Conservation (phyloP, 2,329 filamentous ascomycete species). For the Hypoxylon sp. region DNA sequence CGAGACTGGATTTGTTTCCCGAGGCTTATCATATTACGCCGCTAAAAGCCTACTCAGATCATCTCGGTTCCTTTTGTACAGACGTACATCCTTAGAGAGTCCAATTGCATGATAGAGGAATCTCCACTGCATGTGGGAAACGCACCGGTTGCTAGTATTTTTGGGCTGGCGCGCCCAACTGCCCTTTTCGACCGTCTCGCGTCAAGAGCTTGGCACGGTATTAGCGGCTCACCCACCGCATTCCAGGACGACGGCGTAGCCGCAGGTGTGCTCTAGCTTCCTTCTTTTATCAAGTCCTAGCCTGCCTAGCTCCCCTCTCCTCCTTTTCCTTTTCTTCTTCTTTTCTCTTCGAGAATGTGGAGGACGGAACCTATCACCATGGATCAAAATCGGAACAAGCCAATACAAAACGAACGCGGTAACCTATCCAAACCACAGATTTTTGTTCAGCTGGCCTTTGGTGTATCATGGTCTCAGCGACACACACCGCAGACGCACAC, state of each 20-base stretch:
- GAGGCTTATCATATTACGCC: slow-evolving; percentile 35
- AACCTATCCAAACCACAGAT: slow-evolving; percentile 59
- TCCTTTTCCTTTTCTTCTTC: not conserved
- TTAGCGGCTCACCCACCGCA: slow-evolving; percentile 31
- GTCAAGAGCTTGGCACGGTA: slow-evolving; percentile 37
- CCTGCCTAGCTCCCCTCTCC: slow-evolving; percentile 19
- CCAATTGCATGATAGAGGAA: slow-evolving; percentile 15
- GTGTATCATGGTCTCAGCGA: slow-evolving; percentile 65
- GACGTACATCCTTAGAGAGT: slow-evolving; percentile 30
- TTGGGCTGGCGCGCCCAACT: slow-evolving; percentile 36
- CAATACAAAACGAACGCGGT: slow-evolving; percentile 49
- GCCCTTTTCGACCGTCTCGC: slow-evolving; percentile 41
- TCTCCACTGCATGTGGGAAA: slow-evolving; percentile 30
- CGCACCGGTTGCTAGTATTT: slow-evolving; percentile 28
- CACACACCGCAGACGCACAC: slow-evolving; percentile 62
- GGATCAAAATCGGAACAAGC: slow-evolving; percentile 45
- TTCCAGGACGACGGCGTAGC: slow-evolving; percentile 32
- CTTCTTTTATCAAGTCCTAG: slow-evolving; percentile 38
- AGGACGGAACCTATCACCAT: slow-evolving; percentile 52
- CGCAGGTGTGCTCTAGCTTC: slow-evolving; percentile 16
- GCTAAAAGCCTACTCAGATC: slow-evolving; percentile 34
- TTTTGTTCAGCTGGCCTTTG: slow-evolving; percentile 68
- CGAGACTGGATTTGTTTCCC: slow-evolving; percentile 23
- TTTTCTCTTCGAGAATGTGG: slow-evolving; percentile 41
- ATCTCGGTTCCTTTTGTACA: slow-evolving; percentile 22